phyloP scores from a whole-genome alignment of 805 yeast species.

The Lipomyces anomalus region DNA sequence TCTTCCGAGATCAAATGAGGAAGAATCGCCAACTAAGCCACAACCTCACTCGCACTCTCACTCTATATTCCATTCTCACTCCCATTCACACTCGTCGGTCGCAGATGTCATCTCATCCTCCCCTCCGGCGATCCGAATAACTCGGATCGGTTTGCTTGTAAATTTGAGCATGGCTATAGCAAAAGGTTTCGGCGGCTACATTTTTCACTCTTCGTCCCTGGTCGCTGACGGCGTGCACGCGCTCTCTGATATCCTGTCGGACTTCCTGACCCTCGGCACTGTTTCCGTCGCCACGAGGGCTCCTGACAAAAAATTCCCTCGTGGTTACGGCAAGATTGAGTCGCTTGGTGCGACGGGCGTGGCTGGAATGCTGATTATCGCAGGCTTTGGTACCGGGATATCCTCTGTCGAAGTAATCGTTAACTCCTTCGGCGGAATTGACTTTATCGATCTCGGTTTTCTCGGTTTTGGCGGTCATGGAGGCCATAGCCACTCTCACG shows the following conservation, averaged over 20 bases:
- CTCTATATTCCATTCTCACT: slow-evolving; percentile 17
- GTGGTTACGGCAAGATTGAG: slow-evolving; percentile 90
- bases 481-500: slow-evolving; percentile 48
- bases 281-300: slow-evolving; percentile 66
- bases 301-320: slow-evolving; percentile 60
- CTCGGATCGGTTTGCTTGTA: slow-evolving; percentile 82
- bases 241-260: slow-evolving; percentile 81
- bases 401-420: slow-evolving; percentile 39
- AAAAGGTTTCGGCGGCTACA: slow-evolving; percentile 83
- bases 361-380: slow-evolving; percentile 71
- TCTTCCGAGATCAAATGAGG: too few relatives aligned
- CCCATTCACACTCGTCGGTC: slow-evolving; percentile 13
- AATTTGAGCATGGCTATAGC: slow-evolving; percentile 82
- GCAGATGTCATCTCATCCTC: slow-evolving; percentile 33
- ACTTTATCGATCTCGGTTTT: slow-evolving; percentile 50
- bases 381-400: slow-evolving; percentile 88
- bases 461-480: slow-evolving; percentile 47
- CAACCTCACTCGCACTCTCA: slow-evolving; percentile 19
- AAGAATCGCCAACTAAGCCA: neutral
- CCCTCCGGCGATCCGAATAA: slow-evolving; percentile 86
- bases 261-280: slow-evolving; percentile 80
- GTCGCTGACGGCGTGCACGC: slow-evolving; percentile 95
- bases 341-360: slow-evolving; percentile 88
- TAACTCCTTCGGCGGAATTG: neutral
- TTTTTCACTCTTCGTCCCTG: slow-evolving; percentile 90